Base-by-base conservation (phyloP, 805 yeast species). In the Kuraishia ogatae region DNA sequence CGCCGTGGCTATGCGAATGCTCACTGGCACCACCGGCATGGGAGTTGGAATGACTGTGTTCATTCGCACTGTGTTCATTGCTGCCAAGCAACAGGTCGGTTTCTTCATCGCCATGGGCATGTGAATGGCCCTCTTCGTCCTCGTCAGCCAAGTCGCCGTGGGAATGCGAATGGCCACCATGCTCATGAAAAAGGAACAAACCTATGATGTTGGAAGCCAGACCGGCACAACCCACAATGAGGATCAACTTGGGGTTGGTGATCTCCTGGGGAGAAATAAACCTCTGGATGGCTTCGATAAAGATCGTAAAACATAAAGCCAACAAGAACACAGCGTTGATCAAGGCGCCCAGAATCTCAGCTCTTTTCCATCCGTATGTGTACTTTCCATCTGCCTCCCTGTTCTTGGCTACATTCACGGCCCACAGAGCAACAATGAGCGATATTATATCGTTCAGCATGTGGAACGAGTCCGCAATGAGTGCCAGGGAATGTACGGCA, bases 301-400 rank as follows among this genome's bases (percentile, higher is more conserved):
- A 81, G 60, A 93, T 94, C 29, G 97, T 85, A 65, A 94, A 85
- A 67, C 99, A 93, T 59, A 93, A 78, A 0, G 98, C 98, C 60
- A 94, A 76, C 60, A 93, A 70, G 63, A 94, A 94, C 10, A 94
- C 97, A 2, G 97, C 97, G 66, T 93, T 93, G 61, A 93, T 81
- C 57, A 93, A 77, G 8, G 98, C 99, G 55, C 99, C 99, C 58
- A 93, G 76, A 54, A 93, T 92, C 70, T 93, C 99, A 4, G 98
- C 98, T 61, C 99, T 79, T 69, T 93, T 96, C 96, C 97, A 90
- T 19, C 99, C 99, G 64, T 94, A 93, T 2, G 98, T 94, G 72
- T 89, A 93, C 56, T 84, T 85, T 2, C 94, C 85, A 67, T 90
- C 94, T 0, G 97, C 94, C 28, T 84, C 82, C 63, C 83, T 81